A percentile compares a stretch with the other conserved stretches of the same genome.
Evolutionary conservation across 139 green algal species (phyloP).

Genomic region (Ettlia oleoabundans): DNA sequence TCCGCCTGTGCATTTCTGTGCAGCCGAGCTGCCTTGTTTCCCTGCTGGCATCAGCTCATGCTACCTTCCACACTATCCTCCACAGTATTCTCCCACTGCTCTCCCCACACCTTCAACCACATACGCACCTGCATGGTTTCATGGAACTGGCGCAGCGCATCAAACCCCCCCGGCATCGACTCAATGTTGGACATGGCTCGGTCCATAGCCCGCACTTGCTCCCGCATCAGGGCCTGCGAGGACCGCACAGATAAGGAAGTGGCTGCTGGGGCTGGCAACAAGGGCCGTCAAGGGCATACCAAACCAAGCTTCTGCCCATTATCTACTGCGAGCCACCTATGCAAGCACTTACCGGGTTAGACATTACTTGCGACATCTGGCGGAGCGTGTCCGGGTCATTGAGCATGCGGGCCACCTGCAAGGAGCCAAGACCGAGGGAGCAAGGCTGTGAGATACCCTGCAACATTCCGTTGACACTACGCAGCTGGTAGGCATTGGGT

Average conservation of each 20-base stretch:
- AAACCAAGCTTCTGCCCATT: too few relatives aligned
- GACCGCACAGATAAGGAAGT: neutral
- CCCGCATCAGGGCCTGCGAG: constrained; percentile 84
- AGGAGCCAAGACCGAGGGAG: too few relatives aligned
- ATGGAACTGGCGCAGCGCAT: constrained; percentile 92
- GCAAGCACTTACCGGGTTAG: constrained; percentile 86
- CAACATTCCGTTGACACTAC: neutral
- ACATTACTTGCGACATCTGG: constrained; percentile 77
- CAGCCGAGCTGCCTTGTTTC: too few relatives aligned
- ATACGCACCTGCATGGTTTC: constrained; percentile 77
- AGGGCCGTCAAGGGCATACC: too few relatives aligned
- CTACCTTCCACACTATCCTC: too few relatives aligned
- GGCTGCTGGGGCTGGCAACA: neutral
- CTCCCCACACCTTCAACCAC: neutral
- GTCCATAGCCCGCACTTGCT: constrained; percentile 92
- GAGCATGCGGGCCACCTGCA: constrained; percentile 88
- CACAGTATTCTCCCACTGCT: neutral
- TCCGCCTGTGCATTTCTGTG: too few relatives aligned
- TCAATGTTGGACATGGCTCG: constrained; percentile 95
- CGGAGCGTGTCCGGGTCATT: constrained; percentile 90
- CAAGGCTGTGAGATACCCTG: constrained; percentile 58
- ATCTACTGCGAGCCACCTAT: too few relatives aligned
- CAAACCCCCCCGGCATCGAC: constrained; percentile 94
- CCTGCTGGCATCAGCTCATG: too few relatives aligned
- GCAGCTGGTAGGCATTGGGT: neutral